Evolutionary conservation across 805 yeast species (phyloP).

Genomic region (Lipomyces mesembrius): DNA sequence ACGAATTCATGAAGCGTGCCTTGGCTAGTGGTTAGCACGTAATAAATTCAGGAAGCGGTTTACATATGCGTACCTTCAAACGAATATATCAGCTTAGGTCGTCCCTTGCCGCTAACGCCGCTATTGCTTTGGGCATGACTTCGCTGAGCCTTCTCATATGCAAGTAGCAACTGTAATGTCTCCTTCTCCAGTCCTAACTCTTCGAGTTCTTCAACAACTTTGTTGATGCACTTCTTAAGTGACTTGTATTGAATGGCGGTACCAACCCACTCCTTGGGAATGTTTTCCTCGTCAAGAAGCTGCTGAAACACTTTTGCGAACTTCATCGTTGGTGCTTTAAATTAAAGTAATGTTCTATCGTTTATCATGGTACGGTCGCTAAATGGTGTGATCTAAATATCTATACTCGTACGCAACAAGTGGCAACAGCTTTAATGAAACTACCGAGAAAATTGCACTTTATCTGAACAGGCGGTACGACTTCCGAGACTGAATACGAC

Average conservation of each 20-base stretch:
- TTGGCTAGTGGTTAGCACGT: background rate
- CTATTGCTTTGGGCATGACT: conserved; percentile 5
- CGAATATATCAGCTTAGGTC: conserved; percentile 34
- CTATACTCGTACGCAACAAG: no score
- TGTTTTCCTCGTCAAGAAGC: conserved; percentile 60
- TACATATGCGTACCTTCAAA: conserved; percentile 33
- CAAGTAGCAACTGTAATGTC: conserved; percentile 42
- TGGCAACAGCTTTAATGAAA: no score
- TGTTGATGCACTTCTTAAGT: conserved; percentile 66
- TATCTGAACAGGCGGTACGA: no score
- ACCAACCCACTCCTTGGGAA: conserved; percentile 70
- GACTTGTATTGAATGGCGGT: conserved; percentile 75
- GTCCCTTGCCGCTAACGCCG: conserved; percentile 1
- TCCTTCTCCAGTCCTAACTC: conserved; percentile 61
- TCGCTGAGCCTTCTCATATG: conserved; percentile 36
- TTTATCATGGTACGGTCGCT: no score
- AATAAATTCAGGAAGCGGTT: background rate
- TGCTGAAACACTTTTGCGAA: conserved; percentile 75
- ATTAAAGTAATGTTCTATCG: background rate
- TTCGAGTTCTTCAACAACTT: conserved; percentile 66
- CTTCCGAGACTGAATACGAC: no score
- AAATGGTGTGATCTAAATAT: no score
- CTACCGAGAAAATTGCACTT: no score
- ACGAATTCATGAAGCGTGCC: conserved; percentile 37
- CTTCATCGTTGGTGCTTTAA: conserved; percentile 56